Evolutionary conservation across 2,329 filamentous ascomycete genomes (phyloP), one percentile per base, ranked within the genome.

Genomic region (Xylaria sp.): DNA sequence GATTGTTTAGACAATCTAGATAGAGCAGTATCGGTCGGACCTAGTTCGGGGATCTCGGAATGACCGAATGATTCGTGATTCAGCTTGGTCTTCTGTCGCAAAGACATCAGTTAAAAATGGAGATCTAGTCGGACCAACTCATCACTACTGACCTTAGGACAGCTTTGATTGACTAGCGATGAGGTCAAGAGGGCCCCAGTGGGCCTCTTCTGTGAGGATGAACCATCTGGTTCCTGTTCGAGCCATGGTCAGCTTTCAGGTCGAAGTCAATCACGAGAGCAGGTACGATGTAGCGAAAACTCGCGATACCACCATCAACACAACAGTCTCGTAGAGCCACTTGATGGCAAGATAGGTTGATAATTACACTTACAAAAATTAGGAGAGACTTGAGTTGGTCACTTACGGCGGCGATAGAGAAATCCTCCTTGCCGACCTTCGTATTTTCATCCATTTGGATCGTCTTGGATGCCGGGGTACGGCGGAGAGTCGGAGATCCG

Each of bases 1-100:
- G 91, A 88, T 75, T 93, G 91, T 78, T 94, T 90, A n/a, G 88
- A 88, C 57, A 95, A 85, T 77, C 90, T 92, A 65, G 90, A 88
- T 71, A 94, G 83, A 60, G 94, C 87, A 68, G 90, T 90, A 74
- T 96, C 92, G 84, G 94, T 89, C 9, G 86, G 84, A 64, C 84
- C 86, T 36, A 80, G 71, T 48, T 86, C 84, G 56, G 76, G 70
- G 11, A 78, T 70, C 6, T 75, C 76, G 10, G 78, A 73, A 63
- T 67, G 66, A 38, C 75, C 71, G 15, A 73, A 69, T 3, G 75
- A 53, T 40, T 86, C 84, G 73, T 85, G 83, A 69, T 76, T 83
- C 59, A 81, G 66, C 66, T 72, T 71, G n/a, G 46, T 63, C 68
- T 33, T 71, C 71, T 73, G 46, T 53, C 17, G 17, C 54, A 26